These are phyloP conservation scores for Tuber borchii DNA, from an alignment of 495 filamentous ascomycete species.

Conservation along the genomic window DNA sequence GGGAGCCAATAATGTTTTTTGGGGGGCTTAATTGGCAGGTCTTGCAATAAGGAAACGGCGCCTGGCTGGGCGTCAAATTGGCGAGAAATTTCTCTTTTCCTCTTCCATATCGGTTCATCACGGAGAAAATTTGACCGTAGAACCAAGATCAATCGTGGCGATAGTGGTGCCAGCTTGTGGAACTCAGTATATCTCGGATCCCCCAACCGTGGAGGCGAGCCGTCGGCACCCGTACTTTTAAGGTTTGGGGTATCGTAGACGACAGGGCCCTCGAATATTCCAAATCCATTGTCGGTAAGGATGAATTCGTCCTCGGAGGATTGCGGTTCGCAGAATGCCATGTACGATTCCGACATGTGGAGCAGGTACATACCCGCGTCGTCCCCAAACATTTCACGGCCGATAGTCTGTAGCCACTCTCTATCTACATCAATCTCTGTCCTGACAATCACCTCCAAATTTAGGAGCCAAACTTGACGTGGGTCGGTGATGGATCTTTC, in stretches of 20 bases:
- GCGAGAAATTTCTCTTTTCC: too few species aligned
- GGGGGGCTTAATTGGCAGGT: conserved; percentile 12
- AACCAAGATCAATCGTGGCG: conserved; percentile 14
- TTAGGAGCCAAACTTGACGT: too few species aligned
- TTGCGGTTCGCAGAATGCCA: conserved; percentile 48
- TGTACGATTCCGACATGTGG: conserved; percentile 45
- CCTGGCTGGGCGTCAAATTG: conserved; percentile 12
- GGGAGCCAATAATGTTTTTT: neutral
- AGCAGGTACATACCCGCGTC: conserved; percentile 48
- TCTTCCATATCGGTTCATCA: too few species aligned
- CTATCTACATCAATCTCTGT: too few species aligned
- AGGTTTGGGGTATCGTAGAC: conserved; percentile 17
- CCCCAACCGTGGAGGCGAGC: neutral
- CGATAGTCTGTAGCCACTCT: too few species aligned
- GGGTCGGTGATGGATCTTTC: too few species aligned
- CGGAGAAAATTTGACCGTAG: too few species aligned
- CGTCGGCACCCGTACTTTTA: conserved; percentile 10
- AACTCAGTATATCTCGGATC: conserved; percentile 41
- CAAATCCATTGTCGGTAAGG: conserved; percentile 48
- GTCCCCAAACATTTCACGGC: neutral
- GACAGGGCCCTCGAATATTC: conserved; percentile 49
- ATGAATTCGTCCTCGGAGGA: conserved; percentile 48
- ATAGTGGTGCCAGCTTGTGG: conserved; percentile 50
- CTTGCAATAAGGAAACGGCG: conserved; percentile 14
- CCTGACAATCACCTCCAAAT: too few species aligned